phyloP scores from a whole-genome alignment of 495 filamentous ascomycete species.

The Articulospora tetracladia region DNA sequence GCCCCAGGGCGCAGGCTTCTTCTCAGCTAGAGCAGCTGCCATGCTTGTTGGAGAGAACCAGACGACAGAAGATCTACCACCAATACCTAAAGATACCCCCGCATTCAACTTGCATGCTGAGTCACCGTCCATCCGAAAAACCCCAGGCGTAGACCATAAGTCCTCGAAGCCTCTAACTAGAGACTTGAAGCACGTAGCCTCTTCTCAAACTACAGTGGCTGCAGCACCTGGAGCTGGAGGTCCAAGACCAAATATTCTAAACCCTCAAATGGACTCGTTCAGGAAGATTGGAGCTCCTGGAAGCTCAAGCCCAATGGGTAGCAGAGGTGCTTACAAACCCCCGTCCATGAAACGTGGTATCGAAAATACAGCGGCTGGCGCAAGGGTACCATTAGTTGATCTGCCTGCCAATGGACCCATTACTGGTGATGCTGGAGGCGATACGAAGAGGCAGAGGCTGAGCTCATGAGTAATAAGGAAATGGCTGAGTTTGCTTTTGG shows the following conservation, averaged over 20 bases:
- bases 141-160: constrained; percentile 77
- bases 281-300: constrained; percentile 72
- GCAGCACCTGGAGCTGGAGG: constrained; percentile 10
- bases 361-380: constrained; percentile 9
- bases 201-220: constrained; percentile 24
- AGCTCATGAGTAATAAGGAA: constrained; percentile 4
- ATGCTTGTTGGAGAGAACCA: constrained; percentile 35
- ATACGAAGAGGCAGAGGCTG: constrained; percentile 25
- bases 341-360: constrained; percentile 52
- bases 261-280: constrained; percentile 63
- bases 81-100: constrained; percentile 38
- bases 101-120: constrained; percentile 80
- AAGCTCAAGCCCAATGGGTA: constrained; percentile 51
- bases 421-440: constrained; percentile 15
- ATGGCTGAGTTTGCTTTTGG: constrained; percentile 1
- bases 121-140: constrained; percentile 84
- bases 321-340: constrained; percentile 56
- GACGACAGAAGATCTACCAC: constrained; percentile 25
- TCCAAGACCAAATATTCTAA: constrained; percentile 52
- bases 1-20: constrained; percentile 57
- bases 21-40: constrained; percentile 67
- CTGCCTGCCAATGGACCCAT: constrained; percentile 23
- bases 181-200: constrained; percentile 27
- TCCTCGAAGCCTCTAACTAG: constrained; percentile 20
- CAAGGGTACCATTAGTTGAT: constrained; percentile 20